phyloP scores from a whole-genome alignment of 768 basidiomycete genomes.

The Trametes coccinea region DNA sequence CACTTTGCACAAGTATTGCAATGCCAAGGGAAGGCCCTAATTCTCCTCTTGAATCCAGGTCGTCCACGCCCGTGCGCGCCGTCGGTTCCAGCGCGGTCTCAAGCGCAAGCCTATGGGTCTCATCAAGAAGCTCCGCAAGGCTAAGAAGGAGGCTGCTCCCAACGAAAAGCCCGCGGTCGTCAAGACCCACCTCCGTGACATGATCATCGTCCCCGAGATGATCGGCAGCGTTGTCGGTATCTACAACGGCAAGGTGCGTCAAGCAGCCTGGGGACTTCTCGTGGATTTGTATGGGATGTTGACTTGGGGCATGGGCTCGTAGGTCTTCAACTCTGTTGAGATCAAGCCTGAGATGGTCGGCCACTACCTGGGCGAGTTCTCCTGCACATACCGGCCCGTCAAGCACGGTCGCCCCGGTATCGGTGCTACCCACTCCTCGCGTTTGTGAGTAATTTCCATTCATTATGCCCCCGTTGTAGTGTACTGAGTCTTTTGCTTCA shows the following conservation, averaged over 20 bases:
- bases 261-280: not conserved
- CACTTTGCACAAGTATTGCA: not conserved
- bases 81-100: slow-evolving; percentile 98
- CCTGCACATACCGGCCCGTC: slow-evolving; percentile 96
- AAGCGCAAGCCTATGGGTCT: slow-evolving; percentile 98
- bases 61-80: slow-evolving; percentile 97
- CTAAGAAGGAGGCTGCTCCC: slow-evolving; percentile 98
- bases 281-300: too few species aligned
- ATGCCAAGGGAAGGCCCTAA: not conserved
- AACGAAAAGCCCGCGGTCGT: slow-evolving; percentile 99
- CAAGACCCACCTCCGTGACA: slow-evolving; percentile 98
- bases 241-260: slow-evolving; percentile 91
- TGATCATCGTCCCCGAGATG: slow-evolving; percentile 99
- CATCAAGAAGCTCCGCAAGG: slow-evolving; percentile 99
- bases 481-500: slow-evolving; percentile 29
- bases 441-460: slow-evolving; percentile 49
- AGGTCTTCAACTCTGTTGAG: slow-evolving; percentile 96
- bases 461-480: not conserved
- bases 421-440: slow-evolving; percentile 72
- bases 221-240: slow-evolving; percentile 97
- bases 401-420: slow-evolving; percentile 99
- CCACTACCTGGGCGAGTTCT: slow-evolving; percentile 98
- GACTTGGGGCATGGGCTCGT: not conserved
- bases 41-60: slow-evolving; percentile 50
- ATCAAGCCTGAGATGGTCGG: slow-evolving; percentile 99